Base-by-base conservation (phyloP, 345 rosid genomes). In the Erysimum cheiranthoides region DNA sequence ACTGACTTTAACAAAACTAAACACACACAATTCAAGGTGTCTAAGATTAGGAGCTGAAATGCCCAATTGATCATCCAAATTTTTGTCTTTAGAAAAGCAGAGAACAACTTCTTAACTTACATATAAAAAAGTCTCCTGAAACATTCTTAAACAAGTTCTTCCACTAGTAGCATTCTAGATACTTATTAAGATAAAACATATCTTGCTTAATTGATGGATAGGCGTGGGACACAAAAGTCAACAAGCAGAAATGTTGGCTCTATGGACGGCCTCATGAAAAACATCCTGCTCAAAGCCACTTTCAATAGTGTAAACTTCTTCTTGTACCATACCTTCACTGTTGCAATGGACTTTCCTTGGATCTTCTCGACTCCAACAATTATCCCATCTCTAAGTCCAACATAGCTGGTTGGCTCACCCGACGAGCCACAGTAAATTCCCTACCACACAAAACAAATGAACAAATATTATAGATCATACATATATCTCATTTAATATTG, bases 361-460 rank as follows among this genome's bases (percentile, higher is more conserved):
- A 38, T 42, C 36, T 62, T 62, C 21, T 62, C 35, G 0, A 27
- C 21, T 42, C 35, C 35, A 59, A 59, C 14, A 0, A 59, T 5
- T 10, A 59, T 59, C n/a, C 16, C 64, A 59, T 59, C 64, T 59
- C 67, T 62, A 62, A 40, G 51, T 27, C 67, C 67, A 62, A 40
- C 51, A 42, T 62, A 62, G 36, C 51, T 0, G 1, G 34, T 0
- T 21, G n/a, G 2, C 17, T 39, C 47, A 61, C 66, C 49, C 21
- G 49, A 61, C 0, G 49, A 2, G 32, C 18, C 64, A 61, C 49
- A 18, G 49, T 61, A 61, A 39, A 61, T 25, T 39, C 18, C 66
- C 66, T 61, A 39, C 0, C 64, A 61, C 17, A 39, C 17, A 21
- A 61, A 61, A 38, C 10, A 39, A 21, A 39, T 12, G 30, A 61